These are phyloP conservation scores for Collybiopsis confluens DNA, from an alignment of 768 basidiomycete species.

Conservation along the genomic window DNA sequence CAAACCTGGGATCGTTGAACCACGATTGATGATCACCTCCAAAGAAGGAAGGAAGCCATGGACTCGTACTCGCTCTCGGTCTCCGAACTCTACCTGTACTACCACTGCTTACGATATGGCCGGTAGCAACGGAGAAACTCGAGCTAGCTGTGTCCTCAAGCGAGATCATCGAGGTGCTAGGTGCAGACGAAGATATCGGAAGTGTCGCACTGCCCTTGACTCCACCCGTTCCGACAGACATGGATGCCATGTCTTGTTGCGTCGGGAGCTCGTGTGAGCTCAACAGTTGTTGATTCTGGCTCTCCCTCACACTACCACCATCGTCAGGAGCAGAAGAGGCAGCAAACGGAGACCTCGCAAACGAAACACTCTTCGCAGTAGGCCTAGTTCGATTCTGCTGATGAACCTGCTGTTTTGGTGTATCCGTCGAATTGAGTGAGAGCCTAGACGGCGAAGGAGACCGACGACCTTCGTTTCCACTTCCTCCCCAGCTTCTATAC, in stretches of 20 bases:
- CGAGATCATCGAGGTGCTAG: not conserved
- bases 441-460: not conserved
- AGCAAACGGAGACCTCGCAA: constrained; percentile 3
- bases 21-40: constrained; percentile 79
- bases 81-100: constrained; percentile 30
- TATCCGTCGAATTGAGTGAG: not conserved
- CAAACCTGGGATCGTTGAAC: constrained; percentile 92
- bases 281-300: not conserved
- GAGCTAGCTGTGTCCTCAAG: not conserved
- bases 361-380: constrained; percentile 12
- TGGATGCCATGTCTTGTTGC: not conserved
- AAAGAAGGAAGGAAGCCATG: constrained; percentile 56
- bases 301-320: not conserved
- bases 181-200: constrained; percentile 9
- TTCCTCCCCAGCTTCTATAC: constrained; percentile 3
- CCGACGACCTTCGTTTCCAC: not conserved
- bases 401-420: not conserved
- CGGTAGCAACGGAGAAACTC: not conserved
- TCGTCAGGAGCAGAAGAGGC: not conserved
- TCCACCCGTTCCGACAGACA: not conserved
- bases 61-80: constrained; percentile 69
- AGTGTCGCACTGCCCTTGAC: not conserved
- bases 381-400: not conserved
- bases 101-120: constrained; percentile 10
- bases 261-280: not conserved